These are phyloP conservation scores for Lathyrus aphaca DNA, from an alignment of 306 rosid species.

Conservation along the genomic window DNA sequence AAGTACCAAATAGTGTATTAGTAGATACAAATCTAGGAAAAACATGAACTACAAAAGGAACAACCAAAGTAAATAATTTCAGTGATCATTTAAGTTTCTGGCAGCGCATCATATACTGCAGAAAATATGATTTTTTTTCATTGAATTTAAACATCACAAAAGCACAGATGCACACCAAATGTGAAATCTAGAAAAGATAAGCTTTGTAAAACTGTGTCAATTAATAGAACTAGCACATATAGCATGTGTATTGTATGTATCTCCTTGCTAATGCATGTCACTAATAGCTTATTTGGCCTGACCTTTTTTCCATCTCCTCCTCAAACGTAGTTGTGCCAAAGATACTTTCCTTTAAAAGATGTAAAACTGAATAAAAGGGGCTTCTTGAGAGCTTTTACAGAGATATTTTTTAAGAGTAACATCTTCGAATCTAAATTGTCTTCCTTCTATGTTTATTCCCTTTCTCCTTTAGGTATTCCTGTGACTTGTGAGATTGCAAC, in stretches of 20 bases:
- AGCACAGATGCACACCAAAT: slow-evolving; percentile 30
- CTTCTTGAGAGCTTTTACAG: not conserved
- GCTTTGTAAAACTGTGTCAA: slow-evolving; percentile 2
- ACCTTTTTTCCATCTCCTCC: not conserved
- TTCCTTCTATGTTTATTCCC: not conserved
- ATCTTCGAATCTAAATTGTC: not conserved
- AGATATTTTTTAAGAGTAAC: not conserved
- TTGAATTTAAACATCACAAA: slow-evolving; percentile 1
- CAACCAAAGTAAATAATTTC: slow-evolving; percentile 23
- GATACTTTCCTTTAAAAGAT: not conserved
- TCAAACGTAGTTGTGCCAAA: not conserved
- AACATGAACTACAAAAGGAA: slow-evolving; percentile 25
- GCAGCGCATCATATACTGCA: slow-evolving; percentile 5
- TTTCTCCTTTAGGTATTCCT: not conserved
- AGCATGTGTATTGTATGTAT: slow-evolving; percentile 27
- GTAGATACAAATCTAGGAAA: slow-evolving; percentile 17
- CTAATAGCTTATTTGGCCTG: not conserved
- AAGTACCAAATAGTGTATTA: slow-evolving; percentile 38
- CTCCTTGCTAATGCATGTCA: slow-evolving; percentile 4
- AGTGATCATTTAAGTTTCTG: slow-evolving; percentile 20
- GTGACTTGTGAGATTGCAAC: not conserved
- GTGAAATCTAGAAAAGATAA: slow-evolving; percentile 5
- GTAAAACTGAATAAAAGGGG: not conserved
- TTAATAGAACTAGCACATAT: slow-evolving; percentile 26
- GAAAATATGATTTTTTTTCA: slow-evolving; percentile 31